Evolutionary conservation across 1,284 basidiomycete species (phyloP).

Genomic region (Meira nashicola): DNA sequence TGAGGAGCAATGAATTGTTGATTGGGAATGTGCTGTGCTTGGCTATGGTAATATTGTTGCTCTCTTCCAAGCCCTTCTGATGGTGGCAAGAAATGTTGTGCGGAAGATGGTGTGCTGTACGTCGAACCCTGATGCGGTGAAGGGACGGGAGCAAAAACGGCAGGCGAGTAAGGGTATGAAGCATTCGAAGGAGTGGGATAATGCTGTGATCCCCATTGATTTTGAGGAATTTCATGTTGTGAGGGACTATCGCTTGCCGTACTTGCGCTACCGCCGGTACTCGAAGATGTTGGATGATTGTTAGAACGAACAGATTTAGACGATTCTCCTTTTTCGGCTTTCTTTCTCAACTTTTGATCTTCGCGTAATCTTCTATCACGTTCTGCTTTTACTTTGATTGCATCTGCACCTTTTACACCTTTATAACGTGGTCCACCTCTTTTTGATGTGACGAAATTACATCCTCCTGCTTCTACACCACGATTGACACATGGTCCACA

Average conservation of each 20-base stretch:
- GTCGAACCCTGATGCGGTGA: background rate
- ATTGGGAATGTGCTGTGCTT: background rate
- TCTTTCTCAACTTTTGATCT: background rate
- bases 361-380: slow-evolving; percentile 4
- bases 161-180: background rate
- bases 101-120: background rate
- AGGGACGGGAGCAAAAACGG: background rate
- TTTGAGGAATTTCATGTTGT: background rate
- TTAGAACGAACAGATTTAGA: background rate
- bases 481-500: slow-evolving; percentile 35
- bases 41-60: background rate
- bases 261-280: background rate
- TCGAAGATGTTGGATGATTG: background rate
- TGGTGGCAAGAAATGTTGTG: too few species aligned
- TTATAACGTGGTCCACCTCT: slow-evolving; percentile 44
- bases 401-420: slow-evolving; percentile 35
- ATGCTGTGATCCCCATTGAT: background rate
- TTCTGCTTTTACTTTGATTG: slow-evolving; percentile 24
- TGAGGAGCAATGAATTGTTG: background rate
- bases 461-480: slow-evolving; percentile 37
- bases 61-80: too few species aligned
- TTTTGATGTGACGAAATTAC: slow-evolving; percentile 37
- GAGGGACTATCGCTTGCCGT: background rate
- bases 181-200: background rate
- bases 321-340: background rate